Percentiles rank a stretch among this genome's conserved stretches.
phyloP scores from a whole-genome alignment of 1,284 basidiomycete species.

The Trichosporon ovoides region DNA sequence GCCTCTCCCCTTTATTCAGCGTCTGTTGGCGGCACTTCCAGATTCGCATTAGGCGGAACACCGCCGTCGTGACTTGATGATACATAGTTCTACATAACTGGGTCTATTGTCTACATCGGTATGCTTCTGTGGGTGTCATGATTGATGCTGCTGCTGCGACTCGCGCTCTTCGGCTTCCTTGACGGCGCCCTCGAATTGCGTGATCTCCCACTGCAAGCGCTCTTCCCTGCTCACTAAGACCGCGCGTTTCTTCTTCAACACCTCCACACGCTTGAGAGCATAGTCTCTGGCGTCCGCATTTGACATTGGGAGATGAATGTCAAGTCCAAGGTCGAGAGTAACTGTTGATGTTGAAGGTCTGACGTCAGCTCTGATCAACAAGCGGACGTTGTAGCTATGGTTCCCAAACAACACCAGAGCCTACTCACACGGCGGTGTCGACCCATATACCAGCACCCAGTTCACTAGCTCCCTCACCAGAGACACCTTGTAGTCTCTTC shows the following conservation, averaged over 20 bases:
- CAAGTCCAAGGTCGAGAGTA: slow-evolving; percentile 36
- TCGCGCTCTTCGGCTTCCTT: slow-evolving; percentile 2
- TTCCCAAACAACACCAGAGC: background rate
- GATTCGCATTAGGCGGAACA: no score
- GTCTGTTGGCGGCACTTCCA: no score
- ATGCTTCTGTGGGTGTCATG: background rate
- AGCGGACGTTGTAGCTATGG: no score
- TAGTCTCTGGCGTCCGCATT: slow-evolving; percentile 22
- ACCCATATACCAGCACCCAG: slow-evolving; percentile 36
- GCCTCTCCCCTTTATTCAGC: no score
- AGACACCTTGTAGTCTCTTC: slow-evolving; percentile 8
- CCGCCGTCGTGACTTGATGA: no score
- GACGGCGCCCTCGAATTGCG: slow-evolving; percentile 22
- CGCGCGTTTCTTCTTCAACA: slow-evolving; percentile 26
- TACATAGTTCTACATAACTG: no score
- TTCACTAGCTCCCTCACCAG: slow-evolving; percentile 22
- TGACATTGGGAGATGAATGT: slow-evolving; percentile 33
- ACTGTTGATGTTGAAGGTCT: slow-evolving; percentile 25
- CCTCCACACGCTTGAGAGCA: slow-evolving; percentile 18
- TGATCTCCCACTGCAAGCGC: slow-evolving; percentile 33
- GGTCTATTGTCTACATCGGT: background rate
- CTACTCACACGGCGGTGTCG: slow-evolving; percentile 29
- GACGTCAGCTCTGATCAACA: background rate
- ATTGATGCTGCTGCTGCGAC: background rate
- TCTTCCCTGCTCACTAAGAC: slow-evolving; percentile 23